phyloP scores from a whole-genome alignment of 2,329 filamentous ascomycete genomes.

The Fusarium sambucinum region DNA sequence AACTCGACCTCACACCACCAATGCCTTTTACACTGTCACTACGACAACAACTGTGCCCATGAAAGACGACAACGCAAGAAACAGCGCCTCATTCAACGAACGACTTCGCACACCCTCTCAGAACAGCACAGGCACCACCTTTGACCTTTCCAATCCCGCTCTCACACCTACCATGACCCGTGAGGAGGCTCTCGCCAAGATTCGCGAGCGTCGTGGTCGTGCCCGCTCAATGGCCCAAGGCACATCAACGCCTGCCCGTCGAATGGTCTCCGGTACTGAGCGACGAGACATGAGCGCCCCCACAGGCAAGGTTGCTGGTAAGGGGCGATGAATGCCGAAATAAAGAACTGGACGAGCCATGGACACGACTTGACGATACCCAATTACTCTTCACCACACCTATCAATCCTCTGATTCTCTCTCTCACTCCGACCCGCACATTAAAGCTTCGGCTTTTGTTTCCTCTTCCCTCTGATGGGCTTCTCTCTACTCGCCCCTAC shows the following conservation, averaged over 20 bases:
- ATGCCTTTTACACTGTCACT: conserved; percentile 61
- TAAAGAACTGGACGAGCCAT: conserved; percentile 22
- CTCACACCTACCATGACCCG: conserved; percentile 75
- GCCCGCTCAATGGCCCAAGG: conserved; percentile 76
- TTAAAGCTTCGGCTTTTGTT: conserved; percentile 24
- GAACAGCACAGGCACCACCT: conserved; percentile 54
- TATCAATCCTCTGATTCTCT: conserved; percentile 4
- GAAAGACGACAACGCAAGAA: conserved; percentile 57
- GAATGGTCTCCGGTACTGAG: conserved; percentile 64
- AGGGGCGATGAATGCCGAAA: conserved; percentile 29
- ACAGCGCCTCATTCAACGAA: conserved; percentile 58
- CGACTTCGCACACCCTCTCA: conserved; percentile 61
- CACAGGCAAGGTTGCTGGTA: conserved; percentile 50
- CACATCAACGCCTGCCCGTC: conserved; percentile 67
- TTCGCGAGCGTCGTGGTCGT: conserved; percentile 77
- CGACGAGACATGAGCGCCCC: conserved; percentile 65
- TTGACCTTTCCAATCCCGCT: conserved; percentile 68
- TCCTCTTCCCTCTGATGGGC: conserved; percentile 24
- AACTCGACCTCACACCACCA: conserved; percentile 60
- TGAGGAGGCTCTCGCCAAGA: conserved; percentile 80
- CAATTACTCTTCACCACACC: conserved; percentile 20
- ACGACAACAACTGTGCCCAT: conserved; percentile 66
- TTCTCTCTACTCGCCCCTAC: conserved; percentile 6
- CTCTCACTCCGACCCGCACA: conserved; percentile 10
- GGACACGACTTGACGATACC: conserved; percentile 42